Base-by-base conservation (phyloP, 176 grass and related monocot species). In the Cymbopogon citratus region DNA sequence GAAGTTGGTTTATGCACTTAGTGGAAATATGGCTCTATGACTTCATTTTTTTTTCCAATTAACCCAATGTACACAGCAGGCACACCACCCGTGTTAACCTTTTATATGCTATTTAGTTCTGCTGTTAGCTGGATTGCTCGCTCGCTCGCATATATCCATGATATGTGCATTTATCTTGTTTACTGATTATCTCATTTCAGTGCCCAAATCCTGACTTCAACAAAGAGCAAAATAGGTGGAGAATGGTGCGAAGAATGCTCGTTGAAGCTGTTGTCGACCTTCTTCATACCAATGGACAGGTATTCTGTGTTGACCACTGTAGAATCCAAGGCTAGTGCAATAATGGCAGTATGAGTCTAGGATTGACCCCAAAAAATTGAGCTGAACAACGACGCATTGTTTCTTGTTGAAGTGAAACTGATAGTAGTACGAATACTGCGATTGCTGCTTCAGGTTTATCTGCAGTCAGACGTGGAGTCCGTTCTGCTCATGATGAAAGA, bases 141-240 rank as follows among this genome's bases (percentile, higher is more conserved):
- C 61, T 12, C 15, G 25, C 12, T n/a, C n/a, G n/a, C n/a, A n/a
- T n/a, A 15, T 63, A 29, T 63, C 70, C 43, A 62, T 71, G 65
- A 34, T 56, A 10, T 28, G 24, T 27, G 24, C 2, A 11, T n/a
- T 54, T 70, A 49, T 36, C 13, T 46, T 63, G 63, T 45, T 56
- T 10, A 25, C 61, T 81, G 18, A 45, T 68, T n/a, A 5, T 89
- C 38, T 75, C 76, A 33, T 54, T 40, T 86, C 71, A 95, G 96
- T 95, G 92, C 28, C 92, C 96, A 76, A 93, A 93, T 90, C 96
- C 96, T 43, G 89, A 93, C 78, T 93, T 95, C 85, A 91, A 95
- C 83, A 88, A 76, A 91, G 89, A 87, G 71, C 71, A 85, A 29
- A 90, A 95, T 36, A 87, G 91, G 39, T 91, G 92, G 96, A 91